Evolutionary conservation across 1,139 yeast species (phyloP), one percentile per base, ranked within the genome.

Genomic region (Magnusiomyces sp.): DNA sequence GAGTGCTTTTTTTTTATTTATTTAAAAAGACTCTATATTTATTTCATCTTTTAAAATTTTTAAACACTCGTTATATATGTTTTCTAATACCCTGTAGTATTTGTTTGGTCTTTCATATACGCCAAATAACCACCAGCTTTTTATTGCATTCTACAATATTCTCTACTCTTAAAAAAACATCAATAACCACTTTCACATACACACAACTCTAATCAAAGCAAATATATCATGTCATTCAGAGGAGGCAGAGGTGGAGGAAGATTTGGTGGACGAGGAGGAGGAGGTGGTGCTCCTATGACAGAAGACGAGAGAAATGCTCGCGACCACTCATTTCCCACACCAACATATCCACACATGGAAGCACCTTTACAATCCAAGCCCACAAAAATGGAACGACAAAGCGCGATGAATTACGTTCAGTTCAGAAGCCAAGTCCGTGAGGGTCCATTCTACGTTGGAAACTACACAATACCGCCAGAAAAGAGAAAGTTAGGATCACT

Each of bases 331-430:
- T 51, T 51, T 41, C 53, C 53, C 2, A 51, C 54, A 11, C 49
- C 45, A 2, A 51, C 52, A 31, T 51, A 51, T 32, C 54, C 54
- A 11, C 31, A 23, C 3, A 39, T 33, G 14, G 41, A 46, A n/a
- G 50, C 64, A 55, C 96, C 96, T 0, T 77, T 86, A 1, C 84
- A 83, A 64, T 84, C 85, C 1, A 74, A 80, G 3, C 68, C 81
- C 29, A 74, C 76, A 2, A 69, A 70, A 6, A 58, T 62, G 33
- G 96, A 89, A 62, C 72, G 74, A 50, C 69, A 72, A n/a, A 71
- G 78, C 9, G 83, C 90, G 2, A 75, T 78, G 46, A 89, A 82
- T 57, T 77, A 81, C 52, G 74, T 83, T 34, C 75, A 79, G 51
- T 75, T 85, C 55, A 67, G 76, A 42, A 74, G 73, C 31, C 67